Base-by-base conservation (phyloP, 2,329 filamentous ascomycete genomes). In the Apiospora arundinis region DNA sequence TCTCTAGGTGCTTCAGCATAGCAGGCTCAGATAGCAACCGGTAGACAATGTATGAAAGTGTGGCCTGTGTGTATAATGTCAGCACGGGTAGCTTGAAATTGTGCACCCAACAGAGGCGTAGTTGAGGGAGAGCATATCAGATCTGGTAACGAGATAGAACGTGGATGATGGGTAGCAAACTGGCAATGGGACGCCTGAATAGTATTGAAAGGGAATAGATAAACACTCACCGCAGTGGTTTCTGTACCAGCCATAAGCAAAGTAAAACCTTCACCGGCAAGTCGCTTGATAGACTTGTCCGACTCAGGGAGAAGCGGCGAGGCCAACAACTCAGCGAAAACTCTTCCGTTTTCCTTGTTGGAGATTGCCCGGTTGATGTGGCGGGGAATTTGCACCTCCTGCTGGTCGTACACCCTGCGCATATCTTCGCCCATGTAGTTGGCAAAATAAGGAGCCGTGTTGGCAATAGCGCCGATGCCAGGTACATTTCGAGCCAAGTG, bases 221-320 rank as follows among this genome's bases (percentile, higher is more conserved):
- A n/a, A n/a, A n/a, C n/a, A n/a, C n/a, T n/a, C n/a, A 76, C 75
- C 18, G 76, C 73, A 1, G 83, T 84, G 5, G 83, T 85, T 71
- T 84, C 77, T 3, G 82, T 83, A 9, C 82, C 83, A 1, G 81
- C 82, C 69, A 80, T 76, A 4, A 82, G 76, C n/a, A 83, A 74
- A 11, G 79, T 78, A 68, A 83, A 81, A 4, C 81, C 82, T 65
- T 84, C 83, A 12, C 83, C 81, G 9, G 79, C 79, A 12, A 84
- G 78, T 2, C 80, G 77, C 21, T 74, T 73, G 6, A 79, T 74
- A 9, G 74, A 76, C 75, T 83, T 84, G 73, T 83, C 81, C 5
- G 74, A 70, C 9, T 75, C 71, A 0, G 82, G 80, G 2, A 83
- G 77, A 14, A 73, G 42, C 49, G 77, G 76, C 11, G 80, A 80